phyloP scores from a whole-genome alignment of 2,329 filamentous ascomycete genomes.

The Diaporthe citri region DNA sequence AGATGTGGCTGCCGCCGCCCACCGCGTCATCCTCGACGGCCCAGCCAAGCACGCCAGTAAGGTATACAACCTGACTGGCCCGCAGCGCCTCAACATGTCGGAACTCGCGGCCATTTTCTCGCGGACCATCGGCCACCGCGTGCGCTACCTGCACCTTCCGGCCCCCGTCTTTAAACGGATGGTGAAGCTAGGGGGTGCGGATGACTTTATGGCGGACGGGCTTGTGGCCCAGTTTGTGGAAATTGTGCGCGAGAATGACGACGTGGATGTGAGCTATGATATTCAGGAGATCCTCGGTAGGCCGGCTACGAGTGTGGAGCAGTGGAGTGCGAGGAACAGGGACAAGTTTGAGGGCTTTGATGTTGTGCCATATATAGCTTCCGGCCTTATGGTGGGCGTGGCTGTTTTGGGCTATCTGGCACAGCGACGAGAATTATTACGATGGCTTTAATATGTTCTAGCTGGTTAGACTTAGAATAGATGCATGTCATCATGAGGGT shows the following conservation, averaged over 20 bases:
- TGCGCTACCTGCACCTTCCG: constrained; percentile 29
- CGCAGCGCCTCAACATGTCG: constrained; percentile 26
- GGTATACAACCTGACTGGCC: constrained; percentile 16
- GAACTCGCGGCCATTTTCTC: constrained; percentile 16
- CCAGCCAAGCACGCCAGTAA: constrained; percentile 10
- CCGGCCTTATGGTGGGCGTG: background rate
- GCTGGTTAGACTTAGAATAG: background rate
- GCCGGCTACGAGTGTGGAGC: constrained; percentile 28
- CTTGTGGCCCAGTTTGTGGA: constrained; percentile 29
- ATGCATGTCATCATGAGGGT: background rate
- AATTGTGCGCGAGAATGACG: constrained; percentile 13
- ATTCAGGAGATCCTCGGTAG: constrained; percentile 15
- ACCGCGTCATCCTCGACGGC: constrained; percentile 29
- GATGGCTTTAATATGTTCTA: background rate
- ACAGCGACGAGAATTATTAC: background rate
- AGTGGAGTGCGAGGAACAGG: constrained; percentile 6
- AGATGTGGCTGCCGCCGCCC: constrained; percentile 19
- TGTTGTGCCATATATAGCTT: background rate
- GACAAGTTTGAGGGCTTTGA: constrained; percentile 29
- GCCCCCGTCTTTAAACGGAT: background rate
- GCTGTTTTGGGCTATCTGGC: background rate
- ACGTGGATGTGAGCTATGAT: constrained; percentile 21
- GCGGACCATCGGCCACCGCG: constrained; percentile 9
- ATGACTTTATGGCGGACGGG: constrained; percentile 23
- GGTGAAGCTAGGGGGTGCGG: constrained; percentile 19